Base-by-base conservation (phyloP, 2,329 filamentous ascomycete species). In the Ilyonectria sp. region DNA sequence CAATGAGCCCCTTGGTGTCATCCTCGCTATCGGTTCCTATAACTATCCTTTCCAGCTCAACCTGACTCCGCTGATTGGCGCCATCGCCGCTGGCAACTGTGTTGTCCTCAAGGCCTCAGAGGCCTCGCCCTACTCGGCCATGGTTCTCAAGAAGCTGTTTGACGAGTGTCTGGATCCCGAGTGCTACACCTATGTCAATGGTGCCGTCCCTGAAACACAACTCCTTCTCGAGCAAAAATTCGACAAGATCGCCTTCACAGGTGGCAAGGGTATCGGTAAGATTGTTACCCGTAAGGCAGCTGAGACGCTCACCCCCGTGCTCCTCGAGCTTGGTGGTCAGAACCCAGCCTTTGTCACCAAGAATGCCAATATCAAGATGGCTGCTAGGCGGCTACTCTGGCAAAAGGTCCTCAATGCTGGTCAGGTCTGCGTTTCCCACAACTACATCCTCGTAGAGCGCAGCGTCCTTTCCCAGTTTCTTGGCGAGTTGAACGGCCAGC, bases 221-320 rank as follows among this genome's bases (percentile, higher is more conserved):
- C 91, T 90, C 13, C 84, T 98, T 50, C 87, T 99, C 37, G 90
- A 95, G 65, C 90, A 94, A 84, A 95, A 95, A 81, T 99, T 95
- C 92, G 95, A 97, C 84, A 98, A 98, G 88, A 97, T 99, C 77
- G 95, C 96, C 85, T 99, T 97, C 84, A 99, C 96, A 1, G 96
- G 96, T 61, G 91, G 90, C 75, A 87, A 88, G 59, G 84, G 79
- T 31, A 94, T 98, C 19, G 96, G 93, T 77, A 94, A 92, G 78
- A 95, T 98, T 76, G 91, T 98, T 60, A 89, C 94, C 54, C 91
- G 95, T 80, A 97, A 97, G 80, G 96, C 95, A 0, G 95, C 96
- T 67, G 90, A 94, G 78, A 92, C 94, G 43, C 86, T 97, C 68
- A 98, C 96, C 0, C 96, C 96, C 0, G 91, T 97, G 23, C 89